Evolutionary conservation across 1,139 yeast genomes (phyloP), one percentile per base, ranked within the genome.

Genomic region (Wickerhamiella infanticola): DNA sequence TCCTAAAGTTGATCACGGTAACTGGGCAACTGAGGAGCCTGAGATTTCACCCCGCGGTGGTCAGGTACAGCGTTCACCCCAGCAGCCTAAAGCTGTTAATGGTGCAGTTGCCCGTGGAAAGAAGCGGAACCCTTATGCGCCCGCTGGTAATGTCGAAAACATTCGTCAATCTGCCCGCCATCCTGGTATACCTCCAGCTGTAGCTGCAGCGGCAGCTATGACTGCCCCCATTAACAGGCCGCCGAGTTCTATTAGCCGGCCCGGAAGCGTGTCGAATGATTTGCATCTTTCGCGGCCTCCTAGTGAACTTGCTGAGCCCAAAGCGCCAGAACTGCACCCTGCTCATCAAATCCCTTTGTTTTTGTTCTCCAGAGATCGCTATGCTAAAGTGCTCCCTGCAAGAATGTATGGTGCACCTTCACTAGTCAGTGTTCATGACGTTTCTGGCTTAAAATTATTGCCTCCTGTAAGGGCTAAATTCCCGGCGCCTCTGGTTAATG

Each of bases 331-430:
- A 25, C 6, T 31, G 23, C 47, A 27, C 29, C 38, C 39, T 11
- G 27, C 39, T 5, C 37, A 18, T 48, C 95, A 84, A 59, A 82
- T 81, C 60, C 95, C 95, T 0, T 61, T 86, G 35, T 81, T 85
- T 59, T 68, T 73, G 47, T 86, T 94, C 83, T 74, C 83, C 42
- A 64, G 67, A 37, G 65, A 73, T 4, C 66, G 66, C 44, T 59
- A 73, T 23, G 69, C 70, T 1, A 64, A 67, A 37, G 67, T 70
- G 45, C 55, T 74, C 36, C 78, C 81, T 4, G 56, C 67, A 4
- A 48, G 55, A 11, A 55, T 62, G 39, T 60, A 58, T 45, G 66
- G 65, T 5, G 48, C 56, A 4, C 50, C 55, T 3, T 48, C 55
- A 9, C 41, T 53, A 7, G 51, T 73, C 7, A 60, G 62, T 9